Evolutionary conservation across 768 basidiomycete genomes (phyloP).

Genomic region (Mycena epipterygia): DNA sequence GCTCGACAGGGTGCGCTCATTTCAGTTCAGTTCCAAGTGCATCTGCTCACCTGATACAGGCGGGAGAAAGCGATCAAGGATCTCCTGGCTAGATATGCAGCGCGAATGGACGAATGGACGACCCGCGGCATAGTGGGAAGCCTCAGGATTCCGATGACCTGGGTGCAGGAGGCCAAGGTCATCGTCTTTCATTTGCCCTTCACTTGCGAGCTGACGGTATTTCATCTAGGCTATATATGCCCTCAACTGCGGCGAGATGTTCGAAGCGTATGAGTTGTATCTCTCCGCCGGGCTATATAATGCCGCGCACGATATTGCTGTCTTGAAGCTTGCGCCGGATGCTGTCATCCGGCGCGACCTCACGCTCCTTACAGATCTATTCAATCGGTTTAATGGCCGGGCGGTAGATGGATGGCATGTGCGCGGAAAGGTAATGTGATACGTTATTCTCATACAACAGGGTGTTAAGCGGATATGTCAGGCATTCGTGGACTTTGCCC

Average conservation of each 20-base stretch:
- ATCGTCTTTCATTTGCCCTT: conserved; percentile 27
- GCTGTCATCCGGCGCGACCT: conserved; percentile 79
- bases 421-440: conserved; percentile 78
- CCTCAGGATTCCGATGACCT: conserved; percentile 84
- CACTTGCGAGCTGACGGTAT: not conserved
- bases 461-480: conserved; percentile 40
- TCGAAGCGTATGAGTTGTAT: conserved; percentile 83
- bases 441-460: conserved; percentile 14
- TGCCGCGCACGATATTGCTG: conserved; percentile 86
- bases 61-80: conserved; percentile 88
- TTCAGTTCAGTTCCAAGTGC: conserved; percentile 24
- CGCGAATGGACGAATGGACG: conserved; percentile 79
- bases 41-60: conserved; percentile 54
- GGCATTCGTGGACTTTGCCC: conserved; percentile 81
- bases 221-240: conserved; percentile 73
- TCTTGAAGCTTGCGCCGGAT: conserved; percentile 90
- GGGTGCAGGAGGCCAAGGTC: conserved; percentile 95
- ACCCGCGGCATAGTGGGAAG: conserved; percentile 79
- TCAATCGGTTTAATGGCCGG: conserved; percentile 71
- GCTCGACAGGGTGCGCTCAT: conserved; percentile 76
- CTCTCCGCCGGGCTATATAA: conserved; percentile 77
- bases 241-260: conserved; percentile 71
- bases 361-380: conserved; percentile 76
- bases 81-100: conserved; percentile 78
- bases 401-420: conserved; percentile 83